These are phyloP conservation scores for Nymphaea colorata DNA, from an alignment of 164 flowering plant genomes.

Conservation along the genomic window DNA sequence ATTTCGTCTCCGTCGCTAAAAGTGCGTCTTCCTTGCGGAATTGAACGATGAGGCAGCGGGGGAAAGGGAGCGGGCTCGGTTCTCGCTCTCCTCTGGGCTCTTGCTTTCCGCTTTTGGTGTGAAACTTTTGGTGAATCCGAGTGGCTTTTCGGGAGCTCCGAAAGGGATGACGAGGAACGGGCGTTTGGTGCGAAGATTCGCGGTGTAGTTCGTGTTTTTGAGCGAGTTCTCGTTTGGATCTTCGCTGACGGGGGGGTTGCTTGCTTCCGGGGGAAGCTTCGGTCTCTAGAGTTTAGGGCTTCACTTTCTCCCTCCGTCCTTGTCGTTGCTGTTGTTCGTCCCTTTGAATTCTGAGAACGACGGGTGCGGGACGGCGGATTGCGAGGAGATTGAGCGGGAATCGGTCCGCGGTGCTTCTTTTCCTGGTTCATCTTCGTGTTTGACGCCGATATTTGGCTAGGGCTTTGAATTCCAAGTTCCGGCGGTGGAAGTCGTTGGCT, in stretches of 20 bases:
- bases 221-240: conserved; percentile 1
- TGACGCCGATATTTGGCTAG: not conserved
- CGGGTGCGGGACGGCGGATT: not conserved
- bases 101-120: not conserved
- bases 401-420: not conserved
- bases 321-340: not conserved
- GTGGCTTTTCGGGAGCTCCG: not conserved
- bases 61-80: not conserved
- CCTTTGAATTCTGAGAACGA: conserved; percentile 3
- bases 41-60: not conserved
- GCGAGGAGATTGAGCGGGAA: no score
- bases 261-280: not conserved
- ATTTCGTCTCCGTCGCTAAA: conserved; percentile 13
- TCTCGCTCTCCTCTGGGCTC: not conserved
- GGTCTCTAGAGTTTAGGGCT: not conserved
- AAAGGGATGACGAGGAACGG: not conserved
- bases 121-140: not conserved
- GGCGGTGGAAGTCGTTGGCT: not conserved
- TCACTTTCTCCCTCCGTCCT: not conserved
- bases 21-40: conserved; percentile 1
- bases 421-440: not conserved
- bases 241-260: not conserved
- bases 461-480: not conserved
- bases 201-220: not conserved
- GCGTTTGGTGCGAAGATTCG: not conserved